A percentile compares a stretch with the other conserved stretches of the same genome.
These are phyloP conservation scores for Fraxinus pennsylvanica DNA, from an alignment of 257 asterid species.

Conservation along the genomic window DNA sequence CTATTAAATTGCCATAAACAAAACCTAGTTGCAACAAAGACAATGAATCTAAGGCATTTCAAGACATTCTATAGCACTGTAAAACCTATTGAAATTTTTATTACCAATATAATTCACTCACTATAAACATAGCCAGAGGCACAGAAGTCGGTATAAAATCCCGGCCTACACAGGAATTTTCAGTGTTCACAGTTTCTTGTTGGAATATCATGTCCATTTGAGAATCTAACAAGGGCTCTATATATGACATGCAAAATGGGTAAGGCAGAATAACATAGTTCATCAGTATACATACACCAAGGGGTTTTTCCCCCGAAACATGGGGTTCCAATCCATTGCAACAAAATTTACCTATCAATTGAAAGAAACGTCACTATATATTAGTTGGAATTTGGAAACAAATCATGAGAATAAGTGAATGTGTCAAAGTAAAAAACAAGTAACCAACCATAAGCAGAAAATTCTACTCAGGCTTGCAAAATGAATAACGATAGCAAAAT, in stretches of 20 bases:
- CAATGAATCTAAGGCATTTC: not conserved
- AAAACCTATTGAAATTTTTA: not conserved
- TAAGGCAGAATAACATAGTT: not conserved
- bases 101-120: not conserved
- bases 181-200: not conserved
- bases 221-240: not conserved
- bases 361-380: not conserved
- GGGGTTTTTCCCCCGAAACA: not conserved
- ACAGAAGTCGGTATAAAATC: no score
- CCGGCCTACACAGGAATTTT: no score
- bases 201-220: not conserved
- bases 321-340: not conserved
- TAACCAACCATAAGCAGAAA: not conserved
- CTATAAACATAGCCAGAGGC: no score
- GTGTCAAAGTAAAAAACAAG: not conserved
- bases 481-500: not conserved
- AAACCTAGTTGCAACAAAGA: not conserved
- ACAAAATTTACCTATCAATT: not conserved
- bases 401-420: not conserved
- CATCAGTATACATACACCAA: not conserved
- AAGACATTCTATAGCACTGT: not conserved
- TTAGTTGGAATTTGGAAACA: not conserved
- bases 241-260: not conserved
- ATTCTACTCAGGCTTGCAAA: not conserved
- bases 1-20: not conserved